These are phyloP conservation scores for Neonectria faginata DNA, from an alignment of 2,329 filamentous ascomycete genomes.

Conservation along the genomic window DNA sequence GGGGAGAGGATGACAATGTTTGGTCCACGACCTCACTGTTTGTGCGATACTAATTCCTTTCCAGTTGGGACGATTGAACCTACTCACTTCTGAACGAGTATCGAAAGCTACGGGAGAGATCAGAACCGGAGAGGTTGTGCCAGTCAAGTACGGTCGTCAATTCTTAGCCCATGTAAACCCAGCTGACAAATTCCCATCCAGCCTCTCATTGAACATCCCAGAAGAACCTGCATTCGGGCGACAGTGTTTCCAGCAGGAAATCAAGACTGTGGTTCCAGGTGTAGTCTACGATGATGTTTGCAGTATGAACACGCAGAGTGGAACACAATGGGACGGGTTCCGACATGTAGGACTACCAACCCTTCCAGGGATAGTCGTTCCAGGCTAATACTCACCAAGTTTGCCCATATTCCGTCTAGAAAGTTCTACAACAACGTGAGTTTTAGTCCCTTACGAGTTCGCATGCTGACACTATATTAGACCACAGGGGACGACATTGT, in stretches of 20 bases:
- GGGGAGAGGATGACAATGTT: slow-evolving; percentile 10
- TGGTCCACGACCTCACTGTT: neutral
- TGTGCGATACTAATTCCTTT: neutral
- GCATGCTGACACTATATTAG: neutral
- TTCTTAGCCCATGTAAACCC: too few relatives aligned
- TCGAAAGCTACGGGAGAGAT: neutral
- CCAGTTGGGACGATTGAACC: slow-evolving; percentile 9
- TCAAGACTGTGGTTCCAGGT: neutral
- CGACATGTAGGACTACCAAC: neutral
- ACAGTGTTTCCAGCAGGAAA: slow-evolving; percentile 1
- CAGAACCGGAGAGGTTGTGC: neutral
- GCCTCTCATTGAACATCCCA: slow-evolving; percentile 1
- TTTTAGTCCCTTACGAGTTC: neutral
- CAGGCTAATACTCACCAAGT: neutral
- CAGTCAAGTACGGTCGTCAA: neutral
- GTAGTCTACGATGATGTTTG: slow-evolving; percentile 1
- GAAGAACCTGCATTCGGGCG: slow-evolving; percentile 2
- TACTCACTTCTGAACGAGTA: slow-evolving; percentile 2
- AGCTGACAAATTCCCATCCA: neutral
- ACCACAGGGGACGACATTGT: neutral
- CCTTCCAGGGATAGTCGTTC: too few relatives aligned
- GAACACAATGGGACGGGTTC: slow-evolving; percentile 12
- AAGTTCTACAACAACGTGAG: slow-evolving; percentile 7
- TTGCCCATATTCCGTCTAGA: neutral
- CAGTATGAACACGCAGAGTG: slow-evolving; percentile 12